Base-by-base conservation (phyloP, 2,329 filamentous ascomycete genomes). In the Neonectria faginata region DNA sequence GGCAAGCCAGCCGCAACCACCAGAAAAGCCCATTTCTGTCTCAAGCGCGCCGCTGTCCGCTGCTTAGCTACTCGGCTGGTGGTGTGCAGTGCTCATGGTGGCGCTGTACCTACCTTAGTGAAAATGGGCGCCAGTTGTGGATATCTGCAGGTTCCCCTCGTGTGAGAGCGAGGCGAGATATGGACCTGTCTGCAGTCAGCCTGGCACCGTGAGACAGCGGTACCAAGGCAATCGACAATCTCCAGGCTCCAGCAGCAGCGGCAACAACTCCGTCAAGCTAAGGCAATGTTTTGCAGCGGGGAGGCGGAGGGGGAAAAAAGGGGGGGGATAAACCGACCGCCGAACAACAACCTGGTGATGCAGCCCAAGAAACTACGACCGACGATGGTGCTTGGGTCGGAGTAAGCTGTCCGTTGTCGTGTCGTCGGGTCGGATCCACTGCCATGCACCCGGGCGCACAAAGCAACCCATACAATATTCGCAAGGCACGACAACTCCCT, bases 81-180 rank as follows among this genome's bases (percentile, higher is more conserved):
- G 41, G 16, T 39, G 20, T 11, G 29, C 12, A 12, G 44, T 57
- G 25, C 10, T 11, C 18, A 27, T 36, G 36, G 36, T 39, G 48
- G 31, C 51, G 42, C 54, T 25, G 60, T 63, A 58, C 60, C 60
- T 63, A 58, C 60, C 55, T 63, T 63, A 58, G 60, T 55, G 55
- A 22, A 51, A 22, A 51, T 63, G 48, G 60, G 8, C 55, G 60
- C 60, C 60, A 41, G 25, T 29, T 39, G 60, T 62, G 60, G 48
- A 29, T 53, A 48, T 57, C 36, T 42, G 54, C 57, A 48, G 60
- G 54, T 52, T 57, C 29, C 31, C 45, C 39, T 45, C 57, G 22
- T 48, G 51, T 9, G 48, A 20, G 33, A 20, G 22, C 47, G 7
- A 63, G 42, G 42, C 25, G 39, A 36, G 29, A 47, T 41, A 62